Evolutionary conservation across 371 early-diverging fungal species (phyloP).

Genomic region (Rhizopus arrhizus): DNA sequence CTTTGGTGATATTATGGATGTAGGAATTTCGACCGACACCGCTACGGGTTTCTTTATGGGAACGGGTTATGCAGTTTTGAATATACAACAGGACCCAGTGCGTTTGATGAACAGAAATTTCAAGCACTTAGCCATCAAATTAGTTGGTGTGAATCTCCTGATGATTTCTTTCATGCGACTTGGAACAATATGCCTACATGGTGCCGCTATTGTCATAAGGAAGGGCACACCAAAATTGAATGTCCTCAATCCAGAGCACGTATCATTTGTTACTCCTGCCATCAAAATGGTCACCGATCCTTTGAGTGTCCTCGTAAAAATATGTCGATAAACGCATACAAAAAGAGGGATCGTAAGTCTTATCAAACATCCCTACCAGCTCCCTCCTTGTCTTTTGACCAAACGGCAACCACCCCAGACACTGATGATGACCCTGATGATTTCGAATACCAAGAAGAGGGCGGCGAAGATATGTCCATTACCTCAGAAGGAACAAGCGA

Average conservation of each 20-base stretch:
- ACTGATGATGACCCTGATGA: not conserved
- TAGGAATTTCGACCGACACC: not conserved
- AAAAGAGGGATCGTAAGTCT: slow-evolving; percentile 1
- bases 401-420: not conserved
- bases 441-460: not conserved
- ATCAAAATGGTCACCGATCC: slow-evolving; percentile 5
- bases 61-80: slow-evolving; percentile 1
- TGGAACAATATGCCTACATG: slow-evolving; percentile 11
- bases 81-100: not conserved
- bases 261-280: slow-evolving; percentile 1
- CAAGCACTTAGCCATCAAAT: slow-evolving; percentile 1
- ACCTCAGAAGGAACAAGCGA: not conserved
- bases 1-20: not conserved
- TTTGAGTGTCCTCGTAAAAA: slow-evolving; percentile 8
- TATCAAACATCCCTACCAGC: not conserved
- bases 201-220: slow-evolving; percentile 14
- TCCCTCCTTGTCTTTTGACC: not conserved
- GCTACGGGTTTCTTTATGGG: slow-evolving; percentile 5
- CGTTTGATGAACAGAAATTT: not conserved
- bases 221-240: slow-evolving; percentile 7
- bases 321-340: not conserved
- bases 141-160: slow-evolving; percentile 2
- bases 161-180: slow-evolving; percentile 5
- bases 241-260: not conserved
- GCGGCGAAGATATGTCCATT: not conserved